Evolutionary conservation across 2,329 filamentous ascomycete species (phyloP), one percentile per base, ranked within the genome.

Genomic region (Colletotrichum theobromicola): DNA sequence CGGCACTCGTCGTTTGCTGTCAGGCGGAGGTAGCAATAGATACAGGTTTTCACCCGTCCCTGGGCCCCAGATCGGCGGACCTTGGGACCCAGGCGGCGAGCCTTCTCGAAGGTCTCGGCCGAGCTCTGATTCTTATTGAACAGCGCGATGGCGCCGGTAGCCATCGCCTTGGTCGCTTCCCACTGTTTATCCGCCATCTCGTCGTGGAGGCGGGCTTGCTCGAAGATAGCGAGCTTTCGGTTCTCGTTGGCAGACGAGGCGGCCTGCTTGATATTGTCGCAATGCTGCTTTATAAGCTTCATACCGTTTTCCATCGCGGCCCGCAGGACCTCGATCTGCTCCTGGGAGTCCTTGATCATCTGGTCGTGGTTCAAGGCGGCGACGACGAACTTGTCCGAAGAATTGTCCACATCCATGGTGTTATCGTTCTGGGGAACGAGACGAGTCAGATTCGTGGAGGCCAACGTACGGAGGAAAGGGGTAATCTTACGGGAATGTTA

Each of bases 271-370:
- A 46, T 46, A 10, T 46, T 46, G 18, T 46, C 42, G 42, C 12
- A 10, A n/a, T 46, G 42, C 12, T 0, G 0, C 42, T 46, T 46
- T 10, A 46, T 46, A 18, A 46, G n/a, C 2, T 46, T 46, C 0
- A 5, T n/a, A 12, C 0, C 42, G 3, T 46, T 13, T 1, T 46
- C 42, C 0, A 21, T 21, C 3, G n/a, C 42, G 1, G 42, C 42
- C 1, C n/a, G 42, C 0, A 46, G 42, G 10, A 46, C 21, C 2
- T 46, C 5, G 10, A 46, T 46, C 42, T 46, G 42, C 5, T 46
- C 42, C 1, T 46, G n/a, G 0, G n/a, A 46, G 10, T 7, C 0
- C 2, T 21, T 1, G n/a, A 46, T 4, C 10, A 21, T 7, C 42
- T 21, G 1, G 42, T 46, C 42, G 1, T 21, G 12, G 3, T 46